Conservation (phyloP, 2,329 filamentous ascomycete genomes). For the Ophiosphaerella narmari region DNA sequence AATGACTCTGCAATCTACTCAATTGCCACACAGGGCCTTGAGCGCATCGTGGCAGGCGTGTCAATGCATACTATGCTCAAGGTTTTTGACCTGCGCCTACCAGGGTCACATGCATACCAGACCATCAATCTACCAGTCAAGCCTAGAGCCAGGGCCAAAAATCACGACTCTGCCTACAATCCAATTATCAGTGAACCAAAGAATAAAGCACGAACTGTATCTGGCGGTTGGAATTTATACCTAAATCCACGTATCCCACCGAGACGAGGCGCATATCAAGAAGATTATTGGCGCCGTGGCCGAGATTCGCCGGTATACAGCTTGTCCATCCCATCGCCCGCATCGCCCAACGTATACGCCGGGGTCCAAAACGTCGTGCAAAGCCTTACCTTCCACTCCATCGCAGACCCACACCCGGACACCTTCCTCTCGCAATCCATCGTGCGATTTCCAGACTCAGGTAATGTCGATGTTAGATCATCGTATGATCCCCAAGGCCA, state of each 20-base stretch:
- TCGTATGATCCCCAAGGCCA: constrained; percentile 44
- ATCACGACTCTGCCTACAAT: constrained; percentile 19
- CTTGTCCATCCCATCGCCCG: constrained; percentile 52
- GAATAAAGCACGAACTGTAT: constrained; percentile 3
- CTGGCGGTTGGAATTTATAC: constrained; percentile 53
- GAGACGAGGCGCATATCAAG: constrained; percentile 16
- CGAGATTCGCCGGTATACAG: constrained; percentile 53
- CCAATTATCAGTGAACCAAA: constrained; percentile 13
- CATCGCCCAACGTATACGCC: constrained; percentile 53
- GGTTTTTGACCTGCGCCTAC: constrained; percentile 64
- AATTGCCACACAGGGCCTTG: constrained; percentile 60
- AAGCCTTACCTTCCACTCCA: constrained; percentile 50
- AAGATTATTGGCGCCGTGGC: constrained; percentile 20
- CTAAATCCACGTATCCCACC: constrained; percentile 44
- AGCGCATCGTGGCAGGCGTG: constrained; percentile 62
- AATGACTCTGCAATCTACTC: constrained; percentile 65
- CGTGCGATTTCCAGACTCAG: constrained; percentile 12
- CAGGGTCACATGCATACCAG: constrained; percentile 48
- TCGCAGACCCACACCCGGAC: constrained; percentile 52
- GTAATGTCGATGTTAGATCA: constrained; percentile 26
- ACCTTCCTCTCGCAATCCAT: constrained; percentile 36
- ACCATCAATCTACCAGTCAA: constrained; percentile 27
- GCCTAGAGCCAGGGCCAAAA: not conserved
- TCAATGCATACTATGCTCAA: constrained; percentile 64
- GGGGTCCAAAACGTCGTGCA: constrained; percentile 54